phyloP scores from a whole-genome alignment of 768 basidiomycete genomes.

The Kwoniella bestiolae region DNA sequence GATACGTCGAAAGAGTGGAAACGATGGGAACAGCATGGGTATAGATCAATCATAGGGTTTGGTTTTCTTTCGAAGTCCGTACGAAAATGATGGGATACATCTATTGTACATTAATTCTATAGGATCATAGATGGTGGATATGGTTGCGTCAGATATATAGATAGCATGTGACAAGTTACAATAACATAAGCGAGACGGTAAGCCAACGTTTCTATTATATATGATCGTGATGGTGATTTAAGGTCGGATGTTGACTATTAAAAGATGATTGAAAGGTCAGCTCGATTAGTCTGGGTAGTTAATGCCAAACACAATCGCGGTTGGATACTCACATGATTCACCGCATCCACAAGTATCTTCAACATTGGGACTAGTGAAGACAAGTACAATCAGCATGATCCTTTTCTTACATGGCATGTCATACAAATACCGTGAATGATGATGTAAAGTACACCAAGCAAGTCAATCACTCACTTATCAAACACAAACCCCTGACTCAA shows the following conservation, averaged over 20 bases:
- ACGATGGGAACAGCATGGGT: too few species aligned
- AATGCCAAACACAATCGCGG: not conserved
- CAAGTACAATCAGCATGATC: not conserved
- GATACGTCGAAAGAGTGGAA: too few species aligned
- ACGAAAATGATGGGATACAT: not conserved
- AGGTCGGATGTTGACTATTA: slow-evolving; percentile 27
- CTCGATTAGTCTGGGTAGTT: not conserved
- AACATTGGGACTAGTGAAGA: slow-evolving; percentile 41
- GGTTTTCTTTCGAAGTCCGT: too few species aligned
- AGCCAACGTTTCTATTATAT: too few species aligned
- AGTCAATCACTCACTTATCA: slow-evolving; percentile 47
- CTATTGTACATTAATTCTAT: not conserved
- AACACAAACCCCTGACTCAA: slow-evolving; percentile 64
- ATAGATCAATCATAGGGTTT: too few species aligned
- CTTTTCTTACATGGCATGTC: not conserved
- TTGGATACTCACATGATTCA: slow-evolving; percentile 48
- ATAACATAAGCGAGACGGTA: too few species aligned
- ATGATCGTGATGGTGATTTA: not conserved
- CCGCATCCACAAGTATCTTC: slow-evolving; percentile 53
- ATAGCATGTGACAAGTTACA: too few species aligned
- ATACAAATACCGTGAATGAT: not conserved
- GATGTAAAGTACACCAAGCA: not conserved
- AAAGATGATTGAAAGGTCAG: not conserved
- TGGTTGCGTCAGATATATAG: too few species aligned
- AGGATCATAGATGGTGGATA: too few species aligned